A percentile compares a stretch with the other conserved stretches of the same genome.
Evolutionary conservation across 805 yeast genomes (phyloP).

Genomic region (Ascoidea tarda): DNA sequence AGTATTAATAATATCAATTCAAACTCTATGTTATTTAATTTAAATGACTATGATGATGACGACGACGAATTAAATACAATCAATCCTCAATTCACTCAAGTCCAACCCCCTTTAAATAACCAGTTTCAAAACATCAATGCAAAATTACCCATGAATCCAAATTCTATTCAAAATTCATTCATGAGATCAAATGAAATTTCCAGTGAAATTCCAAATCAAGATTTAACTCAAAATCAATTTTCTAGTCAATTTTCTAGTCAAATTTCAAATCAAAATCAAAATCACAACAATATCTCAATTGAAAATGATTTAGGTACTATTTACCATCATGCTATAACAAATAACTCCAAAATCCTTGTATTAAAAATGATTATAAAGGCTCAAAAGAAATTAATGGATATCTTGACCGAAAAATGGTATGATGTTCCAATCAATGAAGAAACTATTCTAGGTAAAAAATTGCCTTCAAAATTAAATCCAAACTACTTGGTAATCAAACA

Average conservation of each 20-base stretch:
- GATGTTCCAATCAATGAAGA: neutral
- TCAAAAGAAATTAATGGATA: neutral
- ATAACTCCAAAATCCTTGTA: neutral
- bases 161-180: no score
- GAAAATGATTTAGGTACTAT: neutral
- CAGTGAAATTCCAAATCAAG: no score
- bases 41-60: neutral
- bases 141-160: no score
- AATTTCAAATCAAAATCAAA: neutral
- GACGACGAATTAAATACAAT: neutral
- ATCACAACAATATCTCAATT: neutral
- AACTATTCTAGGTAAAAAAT: neutral
- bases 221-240: no score
- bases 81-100: slow-evolving; percentile 2
- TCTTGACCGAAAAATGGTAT: neutral
- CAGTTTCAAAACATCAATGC: no score
- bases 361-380: neutral
- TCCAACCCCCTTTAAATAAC: no score
- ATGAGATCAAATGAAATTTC: no score
- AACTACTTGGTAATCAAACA: no score
- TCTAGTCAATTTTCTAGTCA: no score
- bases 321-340: neutral
- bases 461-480: neutral
- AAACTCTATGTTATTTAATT: no score
- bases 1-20: no score